Evolutionary conservation across 148 eudicot genomes (phyloP).

Genomic region (Rhododendron simsii): DNA sequence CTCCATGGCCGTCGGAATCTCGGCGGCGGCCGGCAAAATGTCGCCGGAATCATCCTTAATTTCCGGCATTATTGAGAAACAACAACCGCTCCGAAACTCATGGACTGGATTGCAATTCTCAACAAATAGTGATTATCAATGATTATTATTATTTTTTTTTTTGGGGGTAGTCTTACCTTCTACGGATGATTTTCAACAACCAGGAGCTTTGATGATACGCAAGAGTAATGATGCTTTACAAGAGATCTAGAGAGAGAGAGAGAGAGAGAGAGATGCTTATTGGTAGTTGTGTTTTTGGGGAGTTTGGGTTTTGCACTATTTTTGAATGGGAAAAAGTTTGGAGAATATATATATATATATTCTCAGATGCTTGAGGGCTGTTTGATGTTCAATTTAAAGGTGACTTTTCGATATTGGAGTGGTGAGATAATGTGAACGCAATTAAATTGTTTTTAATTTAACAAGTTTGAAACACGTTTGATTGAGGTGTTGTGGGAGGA

Average conservation of each 20-base stretch:
- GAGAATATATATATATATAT: neutral
- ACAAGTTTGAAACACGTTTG: neutral
- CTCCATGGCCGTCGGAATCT: neutral
- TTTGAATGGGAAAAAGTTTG: neutral
- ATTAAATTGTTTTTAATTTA: neutral
- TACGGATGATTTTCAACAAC: conserved; percentile 8
- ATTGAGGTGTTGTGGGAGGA: neutral
- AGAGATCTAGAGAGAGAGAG: neutral
- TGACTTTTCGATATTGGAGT: neutral
- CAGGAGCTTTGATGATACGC: neutral
- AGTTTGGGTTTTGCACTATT: neutral
- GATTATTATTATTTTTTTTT: too few relatives aligned
- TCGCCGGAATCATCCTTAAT: neutral
- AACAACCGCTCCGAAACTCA: neutral
- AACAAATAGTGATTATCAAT: neutral
- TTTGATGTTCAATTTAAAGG: neutral
- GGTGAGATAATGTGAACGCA: neutral
- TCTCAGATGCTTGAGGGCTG: too few relatives aligned
- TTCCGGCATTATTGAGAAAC: neutral
- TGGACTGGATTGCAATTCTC: neutral
- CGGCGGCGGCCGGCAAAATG: neutral
- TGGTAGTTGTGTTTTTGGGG: neutral
- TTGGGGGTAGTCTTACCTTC: neutral
- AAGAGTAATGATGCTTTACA: neutral
- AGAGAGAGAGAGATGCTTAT: neutral